Evolutionary conservation across 2,329 filamentous ascomycete genomes (phyloP).

Genomic region (Berkeleyomyces basicola): DNA sequence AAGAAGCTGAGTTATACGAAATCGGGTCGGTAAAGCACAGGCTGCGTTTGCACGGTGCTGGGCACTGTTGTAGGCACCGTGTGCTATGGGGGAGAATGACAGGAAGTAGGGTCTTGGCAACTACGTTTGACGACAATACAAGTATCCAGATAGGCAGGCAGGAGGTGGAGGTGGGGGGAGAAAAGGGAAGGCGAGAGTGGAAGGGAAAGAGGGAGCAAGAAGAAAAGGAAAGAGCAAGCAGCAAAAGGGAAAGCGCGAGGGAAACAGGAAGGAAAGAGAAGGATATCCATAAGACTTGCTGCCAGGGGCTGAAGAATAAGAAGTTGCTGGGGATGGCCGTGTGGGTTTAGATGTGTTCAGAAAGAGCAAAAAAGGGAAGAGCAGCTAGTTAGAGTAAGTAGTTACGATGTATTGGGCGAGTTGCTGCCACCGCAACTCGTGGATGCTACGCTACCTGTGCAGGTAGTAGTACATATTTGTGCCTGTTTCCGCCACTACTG

Average conservation of each 20-base stretch:
- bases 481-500: too few species aligned
- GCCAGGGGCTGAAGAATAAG: constrained; percentile 1
- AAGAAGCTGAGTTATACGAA: constrained; percentile 1
- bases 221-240: background rate
- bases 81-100: background rate
- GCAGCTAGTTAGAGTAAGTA: background rate
- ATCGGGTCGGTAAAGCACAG: background rate
- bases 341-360: background rate
- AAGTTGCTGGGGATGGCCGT: background rate
- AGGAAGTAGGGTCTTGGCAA: background rate
- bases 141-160: background rate
- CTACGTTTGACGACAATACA: background rate
- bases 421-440: background rate
- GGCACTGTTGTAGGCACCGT: background rate
- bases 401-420: background rate
- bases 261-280: background rate
- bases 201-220: background rate
- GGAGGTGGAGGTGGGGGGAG: background rate
- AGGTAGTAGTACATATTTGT: background rate
- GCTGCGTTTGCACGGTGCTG: background rate
- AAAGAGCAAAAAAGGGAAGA: background rate
- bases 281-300: background rate
- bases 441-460: background rate
- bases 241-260: background rate
- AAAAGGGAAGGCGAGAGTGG: background rate